These are phyloP conservation scores for Aspergillus sp. DNA, from an alignment of 2,329 filamentous ascomycete genomes.

Conservation along the genomic window DNA sequence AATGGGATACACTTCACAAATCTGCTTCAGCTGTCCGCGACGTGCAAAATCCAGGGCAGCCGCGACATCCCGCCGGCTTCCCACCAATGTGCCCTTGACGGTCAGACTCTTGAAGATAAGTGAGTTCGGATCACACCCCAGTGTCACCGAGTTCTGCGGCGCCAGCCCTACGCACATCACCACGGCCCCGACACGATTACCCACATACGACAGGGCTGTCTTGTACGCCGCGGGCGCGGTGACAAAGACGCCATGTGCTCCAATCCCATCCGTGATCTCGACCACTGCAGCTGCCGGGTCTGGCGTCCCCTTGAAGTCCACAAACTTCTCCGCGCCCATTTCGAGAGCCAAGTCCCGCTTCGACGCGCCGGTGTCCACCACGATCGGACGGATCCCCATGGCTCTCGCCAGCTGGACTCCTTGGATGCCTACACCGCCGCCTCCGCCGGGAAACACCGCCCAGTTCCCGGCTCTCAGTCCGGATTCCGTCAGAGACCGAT, in stretches of 20 bases:
- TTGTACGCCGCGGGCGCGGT: conserved; percentile 41
- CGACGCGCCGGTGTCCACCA: conserved; percentile 52
- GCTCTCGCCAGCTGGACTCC: conserved; percentile 55
- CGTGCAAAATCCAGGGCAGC: conserved; percentile 45
- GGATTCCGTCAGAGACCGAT: conserved; percentile 55
- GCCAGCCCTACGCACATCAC: conserved; percentile 54
- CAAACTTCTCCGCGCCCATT: conserved; percentile 56
- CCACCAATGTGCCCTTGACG: conserved; percentile 28
- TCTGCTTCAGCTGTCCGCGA: conserved; percentile 50
- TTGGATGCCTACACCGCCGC: conserved; percentile 58
- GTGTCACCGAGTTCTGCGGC: conserved; percentile 14
- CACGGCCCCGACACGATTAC: conserved; percentile 45
- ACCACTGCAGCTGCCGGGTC: conserved; percentile 42
- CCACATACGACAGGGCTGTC: conserved; percentile 40
- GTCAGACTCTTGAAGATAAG: conserved; percentile 26
- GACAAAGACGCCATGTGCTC: conserved; percentile 47
- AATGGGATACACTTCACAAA: conserved; percentile 50
- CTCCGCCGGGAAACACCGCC: conserved; percentile 44
- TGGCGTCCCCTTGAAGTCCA: conserved; percentile 51
- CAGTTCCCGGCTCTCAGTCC: conserved; percentile 52
- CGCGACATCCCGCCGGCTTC: conserved; percentile 33
- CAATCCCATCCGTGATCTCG: conserved; percentile 47
- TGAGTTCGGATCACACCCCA: conserved; percentile 25
- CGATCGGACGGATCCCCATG: conserved; percentile 58
- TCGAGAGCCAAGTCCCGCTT: conserved; percentile 48